These are phyloP conservation scores for Leptomonas seymouri DNA, from an alignment of 208 protist species.

Conservation along the genomic window DNA sequence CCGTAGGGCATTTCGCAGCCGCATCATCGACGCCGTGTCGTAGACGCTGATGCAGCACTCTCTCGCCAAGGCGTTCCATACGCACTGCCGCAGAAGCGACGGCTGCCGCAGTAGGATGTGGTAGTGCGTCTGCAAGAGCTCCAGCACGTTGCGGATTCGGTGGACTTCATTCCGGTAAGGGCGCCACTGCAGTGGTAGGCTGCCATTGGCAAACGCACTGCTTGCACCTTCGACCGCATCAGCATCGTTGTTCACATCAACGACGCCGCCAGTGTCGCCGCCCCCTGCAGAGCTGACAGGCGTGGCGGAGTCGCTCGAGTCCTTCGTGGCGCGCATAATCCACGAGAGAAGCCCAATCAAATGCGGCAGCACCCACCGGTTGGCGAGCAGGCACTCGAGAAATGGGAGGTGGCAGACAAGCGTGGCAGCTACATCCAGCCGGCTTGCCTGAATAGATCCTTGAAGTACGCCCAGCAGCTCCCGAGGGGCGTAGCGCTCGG, in stretches of 20 bases:
- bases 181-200: conserved; percentile 25
- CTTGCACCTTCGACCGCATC: background rate
- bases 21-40: conserved; percentile 19
- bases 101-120: conserved; percentile 67
- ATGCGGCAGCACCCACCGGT: conserved; percentile 43
- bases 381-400: conserved; percentile 59
- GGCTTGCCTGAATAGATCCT: conserved; percentile 48
- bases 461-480: conserved; percentile 77
- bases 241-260: background rate
- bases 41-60: conserved; percentile 47
- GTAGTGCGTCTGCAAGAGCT: conserved; percentile 62
- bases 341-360: conserved; percentile 52
- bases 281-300: background rate
- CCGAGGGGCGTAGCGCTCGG: conserved; percentile 51
- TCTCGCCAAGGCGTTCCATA: conserved; percentile 48
- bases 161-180: conserved; percentile 24
- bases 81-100: conserved; percentile 63
- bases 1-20: conserved; percentile 8
- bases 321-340: conserved; percentile 20
- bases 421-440: conserved; percentile 50
- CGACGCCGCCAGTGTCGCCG: background rate
- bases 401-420: conserved; percentile 70
- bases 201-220: background rate
- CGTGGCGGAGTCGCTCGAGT: background rate
- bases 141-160: conserved; percentile 37